These are phyloP conservation scores for Gracilaria caudata DNA, from an alignment of 23 red algal genomes.

Conservation along the genomic window DNA sequence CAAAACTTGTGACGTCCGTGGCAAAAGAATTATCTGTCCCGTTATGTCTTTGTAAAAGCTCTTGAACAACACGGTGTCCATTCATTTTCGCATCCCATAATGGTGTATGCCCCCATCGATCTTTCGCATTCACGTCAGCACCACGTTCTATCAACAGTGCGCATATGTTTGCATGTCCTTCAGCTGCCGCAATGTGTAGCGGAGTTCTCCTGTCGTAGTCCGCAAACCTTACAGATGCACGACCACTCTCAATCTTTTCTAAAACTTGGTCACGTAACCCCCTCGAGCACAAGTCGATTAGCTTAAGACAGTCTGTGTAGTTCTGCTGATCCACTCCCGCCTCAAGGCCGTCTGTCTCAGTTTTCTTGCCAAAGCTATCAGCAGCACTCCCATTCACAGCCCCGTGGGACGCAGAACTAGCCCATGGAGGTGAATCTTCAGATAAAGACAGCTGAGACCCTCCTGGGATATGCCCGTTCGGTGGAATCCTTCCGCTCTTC, in stretches of 20 bases:
- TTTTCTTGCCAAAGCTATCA: background rate
- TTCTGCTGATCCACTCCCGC: conserved; percentile 39
- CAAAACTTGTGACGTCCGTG: conserved; percentile 51
- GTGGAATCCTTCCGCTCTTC: background rate
- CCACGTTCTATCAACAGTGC: conserved; percentile 86
- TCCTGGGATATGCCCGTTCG: background rate
- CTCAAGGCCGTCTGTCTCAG: background rate
- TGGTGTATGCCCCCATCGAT: conserved; percentile 95
- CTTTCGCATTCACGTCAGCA: conserved; percentile 69
- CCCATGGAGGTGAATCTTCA: background rate
- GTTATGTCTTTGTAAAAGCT: conserved; percentile 35
- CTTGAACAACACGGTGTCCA: conserved; percentile 53
- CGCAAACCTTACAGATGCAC: conserved; percentile 50
- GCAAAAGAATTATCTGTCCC: conserved; percentile 29
- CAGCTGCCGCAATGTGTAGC: conserved; percentile 88
- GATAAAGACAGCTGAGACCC: background rate
- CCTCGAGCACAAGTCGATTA: conserved; percentile 63
- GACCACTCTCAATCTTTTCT: conserved; percentile 65
- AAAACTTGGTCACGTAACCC: conserved; percentile 56
- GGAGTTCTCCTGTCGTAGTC: conserved; percentile 98
- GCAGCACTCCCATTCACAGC: background rate
- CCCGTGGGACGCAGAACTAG: background rate
- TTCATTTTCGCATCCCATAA: conserved; percentile 85
- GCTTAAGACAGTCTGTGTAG: conserved; percentile 58
- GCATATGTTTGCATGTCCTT: conserved; percentile 74